These are phyloP conservation scores for Coccomyxa subellipsoidea DNA, from an alignment of 163 green algal species.

Conservation along the genomic window DNA sequence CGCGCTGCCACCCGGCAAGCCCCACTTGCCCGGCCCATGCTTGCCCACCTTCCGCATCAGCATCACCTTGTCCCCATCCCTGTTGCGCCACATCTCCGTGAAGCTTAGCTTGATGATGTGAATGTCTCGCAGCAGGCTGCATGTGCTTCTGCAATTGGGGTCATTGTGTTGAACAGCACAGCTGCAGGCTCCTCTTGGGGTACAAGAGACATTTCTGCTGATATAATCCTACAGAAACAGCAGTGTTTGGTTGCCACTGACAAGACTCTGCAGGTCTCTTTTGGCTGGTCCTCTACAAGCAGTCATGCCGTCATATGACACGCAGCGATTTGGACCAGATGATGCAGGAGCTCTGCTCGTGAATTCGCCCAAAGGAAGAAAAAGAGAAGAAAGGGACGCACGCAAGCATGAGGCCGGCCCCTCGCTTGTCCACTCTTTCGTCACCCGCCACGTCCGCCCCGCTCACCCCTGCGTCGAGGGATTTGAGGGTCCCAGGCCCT, in stretches of 20 bases:
- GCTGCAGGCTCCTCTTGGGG: background rate
- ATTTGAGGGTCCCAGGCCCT: background rate
- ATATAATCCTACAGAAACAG: background rate
- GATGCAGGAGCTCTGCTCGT: too few relatives aligned
- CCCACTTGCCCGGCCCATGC: constrained; percentile 58
- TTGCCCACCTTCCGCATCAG: constrained; percentile 48
- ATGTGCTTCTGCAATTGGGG: too few relatives aligned
- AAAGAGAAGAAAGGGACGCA: background rate
- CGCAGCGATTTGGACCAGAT: too few relatives aligned
- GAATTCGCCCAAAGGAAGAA: too few relatives aligned
- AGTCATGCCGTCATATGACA: too few relatives aligned
- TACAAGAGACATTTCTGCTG: background rate
- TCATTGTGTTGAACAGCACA: background rate
- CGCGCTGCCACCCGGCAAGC: constrained; percentile 61
- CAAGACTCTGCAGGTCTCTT: too few relatives aligned
- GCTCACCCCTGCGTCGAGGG: background rate
- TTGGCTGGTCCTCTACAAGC: too few relatives aligned
- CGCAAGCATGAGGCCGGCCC: background rate
- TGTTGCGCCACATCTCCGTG: background rate
- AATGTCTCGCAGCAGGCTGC: background rate
- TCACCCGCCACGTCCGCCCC: background rate
- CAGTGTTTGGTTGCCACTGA: too few relatives aligned
- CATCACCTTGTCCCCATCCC: constrained; percentile 29
- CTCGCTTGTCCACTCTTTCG: constrained; percentile 1
- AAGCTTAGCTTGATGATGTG: background rate